Base-by-base conservation (phyloP, 495 filamentous ascomycete species). In the Penicillium atrosanguineum region DNA sequence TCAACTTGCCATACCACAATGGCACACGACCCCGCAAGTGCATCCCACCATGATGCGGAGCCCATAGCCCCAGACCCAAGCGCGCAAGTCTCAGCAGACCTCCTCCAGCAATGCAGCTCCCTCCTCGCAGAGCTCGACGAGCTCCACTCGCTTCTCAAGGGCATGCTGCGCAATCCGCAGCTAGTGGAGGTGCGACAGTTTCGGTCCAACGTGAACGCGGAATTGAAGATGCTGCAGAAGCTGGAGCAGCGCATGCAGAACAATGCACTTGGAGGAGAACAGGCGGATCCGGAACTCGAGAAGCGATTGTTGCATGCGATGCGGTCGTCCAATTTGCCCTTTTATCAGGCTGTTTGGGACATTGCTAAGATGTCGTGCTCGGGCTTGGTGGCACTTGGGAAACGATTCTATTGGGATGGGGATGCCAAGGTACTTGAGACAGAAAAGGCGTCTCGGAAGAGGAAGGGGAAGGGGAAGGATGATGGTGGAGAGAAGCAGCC, bases 301-400 rank as follows among this genome's bases (percentile, higher is more conserved):
- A 53, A 50, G 56, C 58, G 67, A 21, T 34, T 72, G 16, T 9
- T 67, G 36, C 80, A 83, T 60, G 72, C 74, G 16, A 57, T 84
- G 52, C 70, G 77, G 26, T 83, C 81, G 21, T 80, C 79, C 6
- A 85, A 85, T 69, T 41, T 85, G 28, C 74, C 78, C 0, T 84
- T 83, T 52, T 82, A 81, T 53, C 65, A 73, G 44, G 69, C 79
- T 29, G 75, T 85, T 3, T 85, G 82, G 82, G 62, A 61, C 7
- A 72, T 80, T 49, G 77, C 78, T 41, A 79, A 75, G 44, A 53
- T 55, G 6, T 72, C 69, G 20, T 80, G 75, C 59, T 55, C 53
- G 31, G 73, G 77, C n/a, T 43, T 85, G n/a, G 67, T 78, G 18
- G 72, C 74, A 23, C 69, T 85, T 49, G 65, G 75, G 44, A 81